phyloP scores from a whole-genome alignment of 169 alveolate species.

The Plasmodium fragile region DNA sequence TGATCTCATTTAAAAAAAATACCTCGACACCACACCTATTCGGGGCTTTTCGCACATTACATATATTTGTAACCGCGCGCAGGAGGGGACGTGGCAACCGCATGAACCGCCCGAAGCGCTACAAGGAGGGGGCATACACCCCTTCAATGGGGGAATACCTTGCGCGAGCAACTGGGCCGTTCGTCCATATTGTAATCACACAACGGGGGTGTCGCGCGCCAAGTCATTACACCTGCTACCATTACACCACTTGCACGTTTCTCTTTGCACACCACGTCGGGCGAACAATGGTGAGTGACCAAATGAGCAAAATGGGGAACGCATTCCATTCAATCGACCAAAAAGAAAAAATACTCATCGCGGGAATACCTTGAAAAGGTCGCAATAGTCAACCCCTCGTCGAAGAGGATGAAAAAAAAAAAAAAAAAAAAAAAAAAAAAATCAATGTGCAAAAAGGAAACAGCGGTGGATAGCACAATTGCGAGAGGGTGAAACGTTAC shows the following conservation, averaged over 20 bases:
- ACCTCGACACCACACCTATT: neutral
- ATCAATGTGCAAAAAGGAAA: neutral
- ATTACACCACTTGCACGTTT: neutral
- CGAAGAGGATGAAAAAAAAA: neutral
- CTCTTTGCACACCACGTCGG: neutral
- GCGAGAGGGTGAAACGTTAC: neutral
- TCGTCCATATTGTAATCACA: neutral
- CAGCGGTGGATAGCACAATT: neutral
- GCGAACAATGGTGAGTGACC: neutral
- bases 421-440: neutral
- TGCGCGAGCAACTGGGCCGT: neutral
- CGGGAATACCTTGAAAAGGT: neutral
- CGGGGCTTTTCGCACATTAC: neutral
- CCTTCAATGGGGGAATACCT: neutral
- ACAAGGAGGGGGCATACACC: neutral
- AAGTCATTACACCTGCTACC: neutral
- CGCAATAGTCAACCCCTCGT: neutral
- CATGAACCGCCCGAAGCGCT: neutral
- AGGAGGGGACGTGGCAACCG: neutral
- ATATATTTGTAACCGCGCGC: neutral
- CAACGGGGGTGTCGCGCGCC: neutral
- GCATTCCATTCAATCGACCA: neutral
- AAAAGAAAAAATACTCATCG: neutral
- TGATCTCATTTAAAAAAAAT: neutral
- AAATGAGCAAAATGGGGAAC: neutral